Base-by-base conservation (phyloP, 1,284 basidiomycete species). In the Sanghuangporus weigelae region DNA sequence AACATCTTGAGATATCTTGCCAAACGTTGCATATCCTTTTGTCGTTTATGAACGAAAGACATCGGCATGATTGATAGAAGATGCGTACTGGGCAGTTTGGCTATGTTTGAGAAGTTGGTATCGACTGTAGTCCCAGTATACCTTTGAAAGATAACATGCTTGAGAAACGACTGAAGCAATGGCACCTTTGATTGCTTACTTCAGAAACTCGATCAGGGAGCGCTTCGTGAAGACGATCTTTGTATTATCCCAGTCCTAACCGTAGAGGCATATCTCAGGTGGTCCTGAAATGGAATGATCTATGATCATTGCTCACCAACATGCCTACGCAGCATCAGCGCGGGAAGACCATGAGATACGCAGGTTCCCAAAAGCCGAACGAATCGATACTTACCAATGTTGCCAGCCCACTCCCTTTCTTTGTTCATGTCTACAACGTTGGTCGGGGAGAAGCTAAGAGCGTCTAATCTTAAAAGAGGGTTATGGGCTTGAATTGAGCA, bases 151-250 rank as follows among this genome's bases (percentile, higher is more conserved):
- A 38, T 49, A n/a, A 10, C n/a, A 16, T 49, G 65, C 64, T 21
- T 51, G 35, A 44, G 39, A 19, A 62, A 61, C 31, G 36, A 54
- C n/a, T 12, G 3, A 21, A n/a, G n/a, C 16, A 39, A 38, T 16
- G 8, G 31, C 7, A 44, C 59, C 48, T 49, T 36, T 44, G 60
- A 49, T n/a, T 50, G 75, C 79, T 69, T 73, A 88, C 87, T 86
- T 89, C 64, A 90, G 75, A 70, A 90, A 90, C 71, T 90, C 88
- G 60, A 89, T 78, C 66, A 90, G 75, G 50, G 82, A 76, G 36
- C 88, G 82, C 71, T 90, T 90, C 3, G 87, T 90, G 71, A 90
- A 90, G 39, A 90, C 82, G 63, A 90, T 87, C 62, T 74, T 82
- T 48, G 86, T 89, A 7, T 72, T 71, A 69, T 90, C 89, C 89